These are phyloP conservation scores for Candida chauliodis DNA, from an alignment of 805 yeast genomes.

Conservation along the genomic window DNA sequence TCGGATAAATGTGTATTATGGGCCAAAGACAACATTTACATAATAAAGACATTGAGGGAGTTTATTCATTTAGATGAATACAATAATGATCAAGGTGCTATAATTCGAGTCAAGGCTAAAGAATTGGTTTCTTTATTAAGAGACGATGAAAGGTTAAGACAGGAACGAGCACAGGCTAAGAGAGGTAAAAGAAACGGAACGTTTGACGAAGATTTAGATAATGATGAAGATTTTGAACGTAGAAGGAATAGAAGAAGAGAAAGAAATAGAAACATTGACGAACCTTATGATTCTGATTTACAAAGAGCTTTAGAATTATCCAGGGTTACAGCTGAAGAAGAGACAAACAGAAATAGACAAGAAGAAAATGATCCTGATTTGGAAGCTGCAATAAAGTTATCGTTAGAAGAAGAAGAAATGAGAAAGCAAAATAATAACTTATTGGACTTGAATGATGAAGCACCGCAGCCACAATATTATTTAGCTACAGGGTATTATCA, in stretches of 20 bases:
- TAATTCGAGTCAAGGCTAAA: slow-evolving; percentile 82
- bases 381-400: slow-evolving; percentile 64
- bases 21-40: slow-evolving; percentile 85
- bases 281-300: slow-evolving; percentile 69
- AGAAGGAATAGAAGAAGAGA: slow-evolving; percentile 21
- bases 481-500: slow-evolving; percentile 24
- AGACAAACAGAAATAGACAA: slow-evolving; percentile 47
- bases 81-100: slow-evolving; percentile 82
- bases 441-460: slow-evolving; percentile 49
- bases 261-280: slow-evolving; percentile 19
- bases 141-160: slow-evolving; percentile 76
- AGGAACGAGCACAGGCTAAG: slow-evolving; percentile 55
- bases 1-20: slow-evolving; percentile 86
- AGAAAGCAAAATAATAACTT: slow-evolving; percentile 50
- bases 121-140: slow-evolving; percentile 75
- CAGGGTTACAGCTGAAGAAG: slow-evolving; percentile 78
- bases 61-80: slow-evolving; percentile 77
- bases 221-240: slow-evolving; percentile 28
- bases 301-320: slow-evolving; percentile 79
- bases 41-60: slow-evolving; percentile 86
- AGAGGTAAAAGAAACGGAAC: slow-evolving; percentile 14
- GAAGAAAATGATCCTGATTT: slow-evolving; percentile 55
- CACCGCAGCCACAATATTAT: slow-evolving; percentile 20
- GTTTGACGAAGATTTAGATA: slow-evolving; percentile 10
- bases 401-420: slow-evolving; percentile 74